Evolutionary conservation across 179 eudicot genomes (phyloP).

Genomic region (Corrigiola litoralis): DNA sequence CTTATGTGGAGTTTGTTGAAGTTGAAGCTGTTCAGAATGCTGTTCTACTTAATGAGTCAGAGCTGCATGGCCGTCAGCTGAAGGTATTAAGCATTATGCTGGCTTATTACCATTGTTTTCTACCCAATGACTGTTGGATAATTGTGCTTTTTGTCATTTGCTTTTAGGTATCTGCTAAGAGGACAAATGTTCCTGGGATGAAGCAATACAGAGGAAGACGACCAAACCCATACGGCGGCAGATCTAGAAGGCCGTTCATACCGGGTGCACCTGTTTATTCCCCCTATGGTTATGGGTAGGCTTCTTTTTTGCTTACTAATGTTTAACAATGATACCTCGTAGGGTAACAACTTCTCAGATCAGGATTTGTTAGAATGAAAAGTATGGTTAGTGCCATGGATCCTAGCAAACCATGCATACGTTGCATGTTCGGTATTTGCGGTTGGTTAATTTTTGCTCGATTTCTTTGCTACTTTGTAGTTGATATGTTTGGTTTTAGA

Average conservation of each 20-base stretch:
- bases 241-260: constrained; percentile 56
- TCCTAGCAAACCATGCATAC: no score
- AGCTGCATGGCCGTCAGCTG: constrained; percentile 72
- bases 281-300: constrained; percentile 63
- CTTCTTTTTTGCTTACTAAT: not conserved
- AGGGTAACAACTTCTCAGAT: no score
- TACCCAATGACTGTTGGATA: not conserved
- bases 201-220: constrained; percentile 68
- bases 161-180: constrained; percentile 63
- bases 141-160: not conserved
- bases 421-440: no score
- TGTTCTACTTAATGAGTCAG: constrained; percentile 54
- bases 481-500: no score
- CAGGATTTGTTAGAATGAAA: no score
- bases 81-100: constrained; percentile 33
- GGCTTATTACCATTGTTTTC: not conserved
- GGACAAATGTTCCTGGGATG: constrained; percentile 95
- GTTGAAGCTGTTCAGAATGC: constrained; percentile 68
- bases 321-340: no score
- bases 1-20: constrained; percentile 74
- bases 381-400: not conserved
- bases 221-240: constrained; percentile 58
- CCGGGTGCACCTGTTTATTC: constrained; percentile 42
- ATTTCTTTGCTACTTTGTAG: no score
- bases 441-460: no score